Percentiles rank a stretch among this genome's conserved stretches.
Conservation (phyloP, 2,329 filamentous ascomycete species). For the Colletotrichum tabaci region DNA sequence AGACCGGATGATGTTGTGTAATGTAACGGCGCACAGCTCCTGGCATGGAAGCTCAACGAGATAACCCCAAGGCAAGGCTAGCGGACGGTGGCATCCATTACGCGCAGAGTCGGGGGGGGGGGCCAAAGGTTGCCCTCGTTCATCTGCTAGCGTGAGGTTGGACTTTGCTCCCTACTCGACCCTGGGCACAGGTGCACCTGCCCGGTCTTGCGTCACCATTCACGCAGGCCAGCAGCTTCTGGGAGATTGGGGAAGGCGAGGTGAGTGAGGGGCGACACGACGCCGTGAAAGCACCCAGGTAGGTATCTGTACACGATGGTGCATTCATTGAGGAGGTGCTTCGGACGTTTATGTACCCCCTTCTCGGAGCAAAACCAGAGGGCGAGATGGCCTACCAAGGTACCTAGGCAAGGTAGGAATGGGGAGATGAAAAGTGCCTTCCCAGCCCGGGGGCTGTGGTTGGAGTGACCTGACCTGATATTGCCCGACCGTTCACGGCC, state of each 20-base stretch:
- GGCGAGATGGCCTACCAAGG: too few species aligned
- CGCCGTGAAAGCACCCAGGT: too few species aligned
- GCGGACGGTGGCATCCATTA: neutral
- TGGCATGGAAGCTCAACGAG: neutral
- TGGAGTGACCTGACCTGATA: neutral
- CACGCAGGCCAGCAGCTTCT: neutral
- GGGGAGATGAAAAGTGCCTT: neutral
- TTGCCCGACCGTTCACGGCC: conserved; percentile 18
- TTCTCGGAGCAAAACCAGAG: too few species aligned
- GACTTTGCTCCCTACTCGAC: conserved; percentile 2
- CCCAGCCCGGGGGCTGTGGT: too few species aligned
- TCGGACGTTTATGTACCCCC: too few species aligned
- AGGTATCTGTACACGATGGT: too few species aligned
- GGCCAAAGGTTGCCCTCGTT: neutral
- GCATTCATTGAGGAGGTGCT: too few species aligned
- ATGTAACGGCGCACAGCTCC: neutral
- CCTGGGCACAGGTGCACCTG: neutral
- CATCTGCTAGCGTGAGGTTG: neutral
- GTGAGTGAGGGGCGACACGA: too few species aligned
- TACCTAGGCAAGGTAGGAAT: neutral
- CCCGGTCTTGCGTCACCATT: neutral
- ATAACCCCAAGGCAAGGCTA: neutral
- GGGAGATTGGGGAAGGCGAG: neutral
- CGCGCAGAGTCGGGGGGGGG: neutral
- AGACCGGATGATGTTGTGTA: conserved; percentile 2